Evolutionary conservation across 2,329 filamentous ascomycete species (phyloP), one percentile per base, ranked within the genome.

Genomic region (Lasiodiplodia theobromae): DNA sequence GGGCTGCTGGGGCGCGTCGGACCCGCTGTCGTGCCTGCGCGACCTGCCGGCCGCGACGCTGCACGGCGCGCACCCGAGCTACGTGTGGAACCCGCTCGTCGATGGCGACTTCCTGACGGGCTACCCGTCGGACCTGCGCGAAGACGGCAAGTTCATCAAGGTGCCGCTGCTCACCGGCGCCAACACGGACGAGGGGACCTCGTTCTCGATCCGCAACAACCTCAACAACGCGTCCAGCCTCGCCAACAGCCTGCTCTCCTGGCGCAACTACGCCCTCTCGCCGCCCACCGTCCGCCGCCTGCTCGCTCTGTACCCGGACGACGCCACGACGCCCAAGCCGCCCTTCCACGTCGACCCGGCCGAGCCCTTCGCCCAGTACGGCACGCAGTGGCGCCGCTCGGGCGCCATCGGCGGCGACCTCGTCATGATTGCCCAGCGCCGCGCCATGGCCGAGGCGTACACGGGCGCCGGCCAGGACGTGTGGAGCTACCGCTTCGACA

Each of bases 141-240:
- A 25, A 0, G 34, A 82, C 3, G 88, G 88, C 62, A 83, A 83
- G 10, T 91, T 92, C 71, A 85, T 89, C 66, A 84, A 87, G 57
- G 86, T 91, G 0, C 88, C 89, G 0, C 82, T 91, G 37, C 81
- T 92, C 1, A 79, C 86, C 28, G 89, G 90, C 2, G 85, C 84
- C 21, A 91, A 91, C 74, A 86, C 85, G 0, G 89, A 92, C 71
- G 90, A 92, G 74, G 90, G 88, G 0, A 86, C 86, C 2, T 80
- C 81, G 1, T 89, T 89, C 69, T 84, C 82, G 0, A 82, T 84
- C 2, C 78, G 74, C 18, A 10, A 21, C 14, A 86, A 82, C n/a
- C 82, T 89, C 71, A 83, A 88, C 73, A 87, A 84, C 2, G 83
- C 81, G 3, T 83, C 81, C 23, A 81, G 88, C 68, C 86, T 88